Base-by-base conservation (phyloP, 345 rosid species). In the Streptanthus diversifolius region DNA sequence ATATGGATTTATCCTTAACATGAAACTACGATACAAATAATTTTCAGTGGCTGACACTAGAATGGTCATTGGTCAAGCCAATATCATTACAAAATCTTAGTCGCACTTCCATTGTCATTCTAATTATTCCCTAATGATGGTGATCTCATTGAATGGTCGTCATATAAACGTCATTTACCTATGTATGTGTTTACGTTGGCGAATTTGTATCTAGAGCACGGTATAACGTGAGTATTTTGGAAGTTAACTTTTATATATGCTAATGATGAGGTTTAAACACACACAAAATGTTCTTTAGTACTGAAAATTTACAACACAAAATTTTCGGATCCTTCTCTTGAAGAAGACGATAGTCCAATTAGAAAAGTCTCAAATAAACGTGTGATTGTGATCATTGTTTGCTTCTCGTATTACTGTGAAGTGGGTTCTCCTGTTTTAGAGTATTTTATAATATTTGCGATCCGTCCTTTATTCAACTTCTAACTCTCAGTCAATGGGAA, bases 1-100 rank as follows among this genome's bases (percentile, higher is more conserved):
- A 35, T 2, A 4, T 9, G 27, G 9, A 35, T 37, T 5, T 15
- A 17, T 66, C 59, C 36, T 21, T 51, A 21, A 15, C 27, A 49
- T n/a, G 52, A 2, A 48, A 52, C 40, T 51, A 8, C 12, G 40
- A 71, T 59, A 25, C 22, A 25, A 48, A 25, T 30, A 49, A 48
- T 36, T 37, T 36, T 52, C 45, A 39, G 7, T 61, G 53, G 53
- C 32, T 19, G 17, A 41, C 36, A 15, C 19, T 21, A 49, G 15
- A 62, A 71, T 49, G 70, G 64, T 63, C 55, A 51, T n/a, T n/a
- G n/a, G n/a, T n/a, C n/a, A 71, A 71, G 62, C 54, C 43, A 54
- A 6, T 55, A 54, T 54, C 30, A 55, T 63, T 57, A 33, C 65
- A 9, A 54, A 73, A 54, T 21, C 5, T 21, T 54, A 43, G 29